Conservation (phyloP, 441 rosid species). For the Biscutella laevigata region DNA sequence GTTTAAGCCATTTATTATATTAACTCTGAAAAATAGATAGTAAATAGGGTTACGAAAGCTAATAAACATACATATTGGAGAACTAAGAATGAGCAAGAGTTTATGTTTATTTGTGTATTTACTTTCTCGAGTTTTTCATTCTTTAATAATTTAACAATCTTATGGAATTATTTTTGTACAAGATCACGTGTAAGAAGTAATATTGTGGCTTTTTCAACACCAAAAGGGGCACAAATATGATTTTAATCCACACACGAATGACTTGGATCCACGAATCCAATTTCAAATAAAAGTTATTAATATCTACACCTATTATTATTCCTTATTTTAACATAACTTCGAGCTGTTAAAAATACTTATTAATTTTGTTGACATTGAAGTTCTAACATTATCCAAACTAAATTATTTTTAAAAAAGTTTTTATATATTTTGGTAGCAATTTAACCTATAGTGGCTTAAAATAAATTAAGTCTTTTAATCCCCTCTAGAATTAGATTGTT, state of each 20-base stretch:
- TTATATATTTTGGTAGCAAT: no score
- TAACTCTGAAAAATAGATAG: conserved; percentile 1
- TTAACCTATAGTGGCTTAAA: no score
- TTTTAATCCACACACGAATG: conserved; percentile 16
- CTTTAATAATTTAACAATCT: not conserved
- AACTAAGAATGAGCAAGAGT: not conserved
- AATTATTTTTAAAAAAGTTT: not conserved
- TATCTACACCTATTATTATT: not conserved
- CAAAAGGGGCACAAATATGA: not conserved
- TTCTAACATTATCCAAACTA: not conserved
- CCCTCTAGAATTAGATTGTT: not conserved
- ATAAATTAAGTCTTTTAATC: conserved; percentile 5
- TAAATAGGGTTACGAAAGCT: conserved; percentile 9
- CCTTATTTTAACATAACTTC: not conserved
- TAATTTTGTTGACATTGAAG: not conserved
- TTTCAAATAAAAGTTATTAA: not conserved
- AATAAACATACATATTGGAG: not conserved
- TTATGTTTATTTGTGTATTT: not conserved
- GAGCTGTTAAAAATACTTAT: conserved; percentile 4
- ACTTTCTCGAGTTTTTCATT: conserved; percentile 19
- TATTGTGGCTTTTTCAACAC: conserved; percentile 22
- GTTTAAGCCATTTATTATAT: no score
- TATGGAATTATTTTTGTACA: not conserved
- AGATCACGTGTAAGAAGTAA: conserved; percentile 14
- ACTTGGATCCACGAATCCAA: conserved; percentile 29